phyloP scores from a whole-genome alignment of 108 stramenopile species.

The Fistulifera solaris region DNA sequence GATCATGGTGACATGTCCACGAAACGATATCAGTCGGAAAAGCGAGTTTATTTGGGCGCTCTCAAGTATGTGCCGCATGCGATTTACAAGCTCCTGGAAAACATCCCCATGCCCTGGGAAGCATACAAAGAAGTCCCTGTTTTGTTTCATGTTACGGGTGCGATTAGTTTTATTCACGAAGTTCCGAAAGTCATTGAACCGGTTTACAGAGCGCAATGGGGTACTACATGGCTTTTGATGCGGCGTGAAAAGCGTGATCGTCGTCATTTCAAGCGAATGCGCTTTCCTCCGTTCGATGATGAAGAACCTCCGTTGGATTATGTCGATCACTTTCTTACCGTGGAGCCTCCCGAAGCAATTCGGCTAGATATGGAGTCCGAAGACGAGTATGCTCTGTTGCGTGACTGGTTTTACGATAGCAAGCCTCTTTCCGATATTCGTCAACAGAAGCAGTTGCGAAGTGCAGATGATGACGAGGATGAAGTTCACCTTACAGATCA shows the following conservation, averaged over 20 bases:
- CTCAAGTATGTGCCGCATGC: conserved; percentile 99
- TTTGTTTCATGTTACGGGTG: conserved; percentile 97
- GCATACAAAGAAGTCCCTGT: conserved; percentile 86
- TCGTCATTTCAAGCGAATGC: conserved; percentile 97
- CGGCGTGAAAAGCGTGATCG: conserved; percentile 97
- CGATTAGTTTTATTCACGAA: conserved; percentile 97
- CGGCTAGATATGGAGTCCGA: conserved; percentile 51
- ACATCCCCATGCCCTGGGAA: conserved; percentile 99
- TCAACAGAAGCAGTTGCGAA: conserved; percentile 23
- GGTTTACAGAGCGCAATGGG: conserved; percentile 97
- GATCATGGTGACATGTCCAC: conserved; percentile 99
- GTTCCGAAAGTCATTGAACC: conserved; percentile 98
- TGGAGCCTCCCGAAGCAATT: conserved; percentile 81
- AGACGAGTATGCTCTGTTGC: conserved; percentile 45
- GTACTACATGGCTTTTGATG: conserved; percentile 99
- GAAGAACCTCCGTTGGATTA: conserved; percentile 99
- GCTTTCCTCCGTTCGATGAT: conserved; percentile 99
- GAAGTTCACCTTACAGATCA: conserved; percentile 56
- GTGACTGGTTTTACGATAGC: conserved; percentile 84
- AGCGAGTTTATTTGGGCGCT: conserved; percentile 97
- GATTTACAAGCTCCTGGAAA: conserved; percentile 97
- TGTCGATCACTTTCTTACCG: conserved; percentile 97
- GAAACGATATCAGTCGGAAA: conserved; percentile 93
- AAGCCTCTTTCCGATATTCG: conserved; percentile 44
- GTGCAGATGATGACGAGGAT: conserved; percentile 55